A percentile compares a stretch with the other conserved stretches of the same genome.
These are phyloP conservation scores for Exophiala alcalophila DNA, from an alignment of 2,329 filamentous ascomycete genomes.

Conservation along the genomic window DNA sequence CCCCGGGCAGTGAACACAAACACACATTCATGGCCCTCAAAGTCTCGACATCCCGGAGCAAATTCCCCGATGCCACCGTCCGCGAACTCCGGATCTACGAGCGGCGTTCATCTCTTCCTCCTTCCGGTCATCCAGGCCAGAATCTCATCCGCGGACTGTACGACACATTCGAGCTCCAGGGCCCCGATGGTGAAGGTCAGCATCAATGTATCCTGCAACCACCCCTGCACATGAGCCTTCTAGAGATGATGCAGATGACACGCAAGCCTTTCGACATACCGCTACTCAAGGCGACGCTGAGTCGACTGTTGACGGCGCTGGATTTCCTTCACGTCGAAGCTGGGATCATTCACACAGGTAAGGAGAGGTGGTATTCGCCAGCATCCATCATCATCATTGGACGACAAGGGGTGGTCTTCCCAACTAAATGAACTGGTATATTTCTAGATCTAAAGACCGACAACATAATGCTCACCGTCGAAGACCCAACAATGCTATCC, in stretches of 20 bases:
- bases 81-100: slow-evolving; percentile 18
- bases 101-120: slow-evolving; percentile 9
- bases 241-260: slow-evolving; percentile 10
- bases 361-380: no score
- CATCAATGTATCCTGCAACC: slow-evolving; percentile 39
- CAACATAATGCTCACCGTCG: no score
- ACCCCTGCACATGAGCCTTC: slow-evolving; percentile 6
- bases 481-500: no score
- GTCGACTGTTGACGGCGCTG: slow-evolving; percentile 6
- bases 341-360: slow-evolving; percentile 6
- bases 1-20: slow-evolving; percentile 20
- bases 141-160: slow-evolving; percentile 33
- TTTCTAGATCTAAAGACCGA: no score
- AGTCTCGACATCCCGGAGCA: slow-evolving; percentile 15
- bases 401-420: no score
- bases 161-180: slow-evolving; percentile 37
- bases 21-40: slow-evolving; percentile 7
- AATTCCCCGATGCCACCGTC: background rate
- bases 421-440: no score
- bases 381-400: no score
- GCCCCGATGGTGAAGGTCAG: slow-evolving; percentile 32
- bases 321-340: slow-evolving; percentile 12
- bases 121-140: slow-evolving; percentile 10
- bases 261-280: slow-evolving; percentile 1
- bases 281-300: slow-evolving; percentile 11